Evolutionary conservation across 768 basidiomycete species (phyloP).

Genomic region (Nidula microcarpa): DNA sequence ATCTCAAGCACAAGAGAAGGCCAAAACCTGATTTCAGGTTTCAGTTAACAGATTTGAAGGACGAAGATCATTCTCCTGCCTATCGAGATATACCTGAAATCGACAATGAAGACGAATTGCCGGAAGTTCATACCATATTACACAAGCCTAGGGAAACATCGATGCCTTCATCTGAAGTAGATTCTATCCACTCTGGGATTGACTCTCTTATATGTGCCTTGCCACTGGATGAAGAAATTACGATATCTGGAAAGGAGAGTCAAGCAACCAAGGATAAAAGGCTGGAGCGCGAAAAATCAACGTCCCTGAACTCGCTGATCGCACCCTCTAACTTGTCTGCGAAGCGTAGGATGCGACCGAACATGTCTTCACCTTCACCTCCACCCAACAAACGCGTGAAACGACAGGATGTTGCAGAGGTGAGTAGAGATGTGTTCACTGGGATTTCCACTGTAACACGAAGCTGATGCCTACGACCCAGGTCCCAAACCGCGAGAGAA

Average conservation of each 20-base stretch:
- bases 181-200: conserved; percentile 36
- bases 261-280: too few relatives aligned
- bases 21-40: conserved; percentile 44
- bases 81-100: conserved; percentile 14
- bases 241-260: neutral
- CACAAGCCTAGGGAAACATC: conserved; percentile 3
- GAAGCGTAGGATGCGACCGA: too few relatives aligned
- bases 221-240: conserved; percentile 17
- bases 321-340: too few relatives aligned
- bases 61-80: conserved; percentile 11
- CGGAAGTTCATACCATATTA: conserved; percentile 28
- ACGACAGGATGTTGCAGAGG: too few relatives aligned
- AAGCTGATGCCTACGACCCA: too few relatives aligned
- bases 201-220: conserved; percentile 38
- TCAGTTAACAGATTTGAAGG: conserved; percentile 41
- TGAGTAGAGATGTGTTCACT: too few relatives aligned
- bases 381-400: too few relatives aligned
- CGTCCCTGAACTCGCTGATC: too few relatives aligned
- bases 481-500: too few relatives aligned
- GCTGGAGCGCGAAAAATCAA: too few relatives aligned
- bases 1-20: conserved; percentile 24
- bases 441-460: too few relatives aligned
- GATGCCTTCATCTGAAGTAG: conserved; percentile 24
- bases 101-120: conserved; percentile 39
- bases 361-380: too few relatives aligned